A percentile compares a stretch with the other conserved stretches of the same genome.
phyloP scores from a whole-genome alignment of 352 stramenopile genomes.

The Phytophthora boehmeriae region DNA sequence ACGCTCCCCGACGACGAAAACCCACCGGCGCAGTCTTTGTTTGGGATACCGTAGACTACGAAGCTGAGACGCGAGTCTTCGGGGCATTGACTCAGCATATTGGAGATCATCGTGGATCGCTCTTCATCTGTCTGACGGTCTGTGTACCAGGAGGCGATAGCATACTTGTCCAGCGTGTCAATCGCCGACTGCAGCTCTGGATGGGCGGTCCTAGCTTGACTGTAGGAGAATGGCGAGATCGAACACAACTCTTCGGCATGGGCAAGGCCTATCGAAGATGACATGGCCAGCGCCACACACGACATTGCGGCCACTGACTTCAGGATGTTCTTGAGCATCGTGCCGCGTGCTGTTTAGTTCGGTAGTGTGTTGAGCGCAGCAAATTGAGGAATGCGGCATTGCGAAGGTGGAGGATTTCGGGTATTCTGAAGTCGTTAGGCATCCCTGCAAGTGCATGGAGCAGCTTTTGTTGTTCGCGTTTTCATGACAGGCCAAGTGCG shows the following conservation, averaged over 20 bases:
- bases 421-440: too few relatives aligned
- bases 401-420: too few relatives aligned
- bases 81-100: conserved; percentile 30
- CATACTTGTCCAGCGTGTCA: conserved; percentile 41
- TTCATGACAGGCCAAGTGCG: too few relatives aligned
- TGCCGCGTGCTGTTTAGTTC: too few relatives aligned
- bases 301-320: conserved; percentile 15
- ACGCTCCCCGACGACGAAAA: conserved; percentile 34
- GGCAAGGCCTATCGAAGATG: conserved; percentile 10
- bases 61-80: conserved; percentile 38
- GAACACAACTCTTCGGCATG: conserved; percentile 40
- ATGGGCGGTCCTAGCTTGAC: conserved; percentile 32
- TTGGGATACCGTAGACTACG: conserved; percentile 63
- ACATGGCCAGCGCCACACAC: conserved; percentile 21
- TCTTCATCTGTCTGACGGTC: conserved; percentile 33
- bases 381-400: too few relatives aligned
- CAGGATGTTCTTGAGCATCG: conserved; percentile 16
- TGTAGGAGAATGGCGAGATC: conserved; percentile 35
- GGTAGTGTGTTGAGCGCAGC: too few relatives aligned
- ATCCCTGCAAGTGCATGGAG: too few relatives aligned
- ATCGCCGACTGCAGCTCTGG: conserved; percentile 42
- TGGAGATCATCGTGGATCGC: conserved; percentile 19
- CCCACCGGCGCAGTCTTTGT: conserved; percentile 60
- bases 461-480: too few relatives aligned
- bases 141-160: conserved; percentile 59